These are phyloP conservation scores for Fomitopsis betulina DNA, from an alignment of 1,284 basidiomycete genomes.

Conservation along the genomic window DNA sequence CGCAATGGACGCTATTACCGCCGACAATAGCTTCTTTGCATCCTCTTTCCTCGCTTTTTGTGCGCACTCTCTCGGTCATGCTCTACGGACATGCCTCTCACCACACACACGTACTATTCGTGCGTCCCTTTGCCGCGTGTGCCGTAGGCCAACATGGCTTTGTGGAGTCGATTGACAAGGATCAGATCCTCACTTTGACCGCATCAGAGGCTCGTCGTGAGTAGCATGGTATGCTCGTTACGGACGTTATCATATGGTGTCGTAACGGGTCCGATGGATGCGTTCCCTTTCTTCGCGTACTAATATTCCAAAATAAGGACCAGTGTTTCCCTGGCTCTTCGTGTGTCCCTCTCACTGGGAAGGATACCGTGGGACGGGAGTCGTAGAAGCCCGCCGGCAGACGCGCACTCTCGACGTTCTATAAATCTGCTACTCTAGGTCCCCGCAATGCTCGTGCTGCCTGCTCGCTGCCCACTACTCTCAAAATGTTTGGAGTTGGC, in stretches of 20 bases:
- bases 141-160: neutral
- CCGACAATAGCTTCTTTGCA: neutral
- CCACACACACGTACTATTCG: neutral
- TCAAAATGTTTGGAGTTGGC: constrained; percentile 11
- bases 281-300: neutral
- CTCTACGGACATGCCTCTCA: neutral
- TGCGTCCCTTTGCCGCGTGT: neutral
- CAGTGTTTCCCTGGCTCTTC: neutral
- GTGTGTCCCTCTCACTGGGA: neutral
- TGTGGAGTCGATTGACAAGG: neutral
- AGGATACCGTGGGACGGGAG: neutral
- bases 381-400: constrained; percentile 1
- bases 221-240: neutral
- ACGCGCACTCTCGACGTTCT: neutral
- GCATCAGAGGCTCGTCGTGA: neutral
- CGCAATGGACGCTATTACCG: neutral
- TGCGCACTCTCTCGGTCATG: neutral
- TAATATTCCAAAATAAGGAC: constrained; percentile 6
- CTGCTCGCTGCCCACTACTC: constrained; percentile 1
- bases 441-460: neutral
- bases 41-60: neutral
- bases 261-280: constrained; percentile 1
- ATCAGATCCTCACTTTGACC: neutral
- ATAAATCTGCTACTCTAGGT: constrained; percentile 1
- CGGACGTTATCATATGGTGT: constrained; percentile 6